These are phyloP conservation scores for Ascochyta pisi DNA, from an alignment of 2,329 filamentous ascomycete genomes.

Conservation along the genomic window DNA sequence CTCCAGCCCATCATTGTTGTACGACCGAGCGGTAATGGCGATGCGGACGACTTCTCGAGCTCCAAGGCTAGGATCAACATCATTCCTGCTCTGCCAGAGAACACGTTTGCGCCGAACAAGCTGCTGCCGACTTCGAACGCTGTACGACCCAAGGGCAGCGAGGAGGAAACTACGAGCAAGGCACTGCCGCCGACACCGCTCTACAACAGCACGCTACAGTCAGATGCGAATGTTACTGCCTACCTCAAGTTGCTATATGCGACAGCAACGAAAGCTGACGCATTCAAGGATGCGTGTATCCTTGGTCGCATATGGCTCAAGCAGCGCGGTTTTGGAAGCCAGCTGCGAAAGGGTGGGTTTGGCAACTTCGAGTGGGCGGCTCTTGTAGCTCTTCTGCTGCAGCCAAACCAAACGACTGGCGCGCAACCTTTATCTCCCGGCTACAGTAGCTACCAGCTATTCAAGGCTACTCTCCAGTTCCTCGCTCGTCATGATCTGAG, in stretches of 20 bases:
- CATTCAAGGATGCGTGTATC: slow-evolving; percentile 83
- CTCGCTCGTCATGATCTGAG: slow-evolving; percentile 75
- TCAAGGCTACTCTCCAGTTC: slow-evolving; percentile 93
- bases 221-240: slow-evolving; percentile 73
- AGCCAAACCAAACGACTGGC: slow-evolving; percentile 76
- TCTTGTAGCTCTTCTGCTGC: slow-evolving; percentile 80
- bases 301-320: slow-evolving; percentile 88
- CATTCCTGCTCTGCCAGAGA: slow-evolving; percentile 74
- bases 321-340: slow-evolving; percentile 79
- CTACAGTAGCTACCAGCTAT: slow-evolving; percentile 89
- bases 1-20: slow-evolving; percentile 73
- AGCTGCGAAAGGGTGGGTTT: slow-evolving; percentile 79
- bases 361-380: slow-evolving; percentile 90
- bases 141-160: slow-evolving; percentile 63
- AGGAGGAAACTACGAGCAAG: slow-evolving; percentile 50
- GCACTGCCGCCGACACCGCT: slow-evolving; percentile 70
- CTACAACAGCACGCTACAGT: slow-evolving; percentile 86
- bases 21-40: slow-evolving; percentile 40
- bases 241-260: slow-evolving; percentile 79
- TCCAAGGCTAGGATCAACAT: slow-evolving; percentile 67
- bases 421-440: slow-evolving; percentile 76
- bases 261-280: slow-evolving; percentile 71
- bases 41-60: slow-evolving; percentile 47
- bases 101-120: slow-evolving; percentile 74
- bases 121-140: slow-evolving; percentile 74